Evolutionary conservation across 192 early-diverging fungal genomes (phyloP), one percentile per base, ranked within the genome.

Genomic region (Mortierella alpina): DNA sequence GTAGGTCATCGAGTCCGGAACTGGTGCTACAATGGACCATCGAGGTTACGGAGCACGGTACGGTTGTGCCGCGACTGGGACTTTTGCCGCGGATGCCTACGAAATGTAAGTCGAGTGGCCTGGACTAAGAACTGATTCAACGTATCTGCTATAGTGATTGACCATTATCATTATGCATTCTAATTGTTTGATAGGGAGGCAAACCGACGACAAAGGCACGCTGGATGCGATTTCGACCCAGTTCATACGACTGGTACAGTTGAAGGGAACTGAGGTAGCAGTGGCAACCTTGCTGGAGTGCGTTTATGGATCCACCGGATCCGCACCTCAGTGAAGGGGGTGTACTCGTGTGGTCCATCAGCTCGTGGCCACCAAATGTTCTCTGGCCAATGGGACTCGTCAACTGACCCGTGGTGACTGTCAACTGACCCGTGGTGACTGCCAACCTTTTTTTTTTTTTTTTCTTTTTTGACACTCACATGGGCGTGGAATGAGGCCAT

Each of bases 171-270:
- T 6, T 14, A 40, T 52, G 31, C n/a, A 8, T 41, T 4, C 46
- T 58, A n/a, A 49, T 55, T 23, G 22, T 54, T 39, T 46, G 51
- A 59, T 31, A 80, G 77, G 77, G 77, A 67, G 59, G 72, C 63
- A 68, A 14, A 59, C 65, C 15, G 77, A 80, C 59, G 69, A 72
- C 8, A 72, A 72, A 55, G 49, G 23, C 6, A 72, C 66, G 22
- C 14, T 80, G 65, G 77, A 80, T 53, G 66, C 51, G 20, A 80
- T 80, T 22, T 70, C 77, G 18, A 62, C 60, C 10, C 77, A 80
- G 17, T 80, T 80, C 58, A 47, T 58, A 5, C 77, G 77, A 4
- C 65, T 80, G 4, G 8, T 80, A 7, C 77, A 80, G 47, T 59
- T 80, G 15, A 80, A 72, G 45, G 77, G 77, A 5, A 66, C 63